These are phyloP conservation scores for Pythium guiyangense DNA, from an alignment of 352 stramenopile genomes.

Conservation along the genomic window DNA sequence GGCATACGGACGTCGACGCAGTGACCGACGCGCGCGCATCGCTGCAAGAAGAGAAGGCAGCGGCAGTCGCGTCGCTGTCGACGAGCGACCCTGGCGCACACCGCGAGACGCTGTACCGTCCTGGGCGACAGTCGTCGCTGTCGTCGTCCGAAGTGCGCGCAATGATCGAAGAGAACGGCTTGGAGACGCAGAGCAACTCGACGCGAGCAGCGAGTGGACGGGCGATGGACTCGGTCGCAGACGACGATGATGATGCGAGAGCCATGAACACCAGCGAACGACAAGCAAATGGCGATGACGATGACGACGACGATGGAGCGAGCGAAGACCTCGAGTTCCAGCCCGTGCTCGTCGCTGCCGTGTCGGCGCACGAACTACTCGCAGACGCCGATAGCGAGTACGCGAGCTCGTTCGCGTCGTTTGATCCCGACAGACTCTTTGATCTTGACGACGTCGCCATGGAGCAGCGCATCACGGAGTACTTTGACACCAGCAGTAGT, in stretches of 20 bases:
- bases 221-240: neutral
- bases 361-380: constrained; percentile 7
- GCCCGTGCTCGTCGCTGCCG: constrained; percentile 15
- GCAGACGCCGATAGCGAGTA: neutral
- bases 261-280: neutral
- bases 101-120: neutral
- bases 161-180: constrained; percentile 9
- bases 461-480: neutral
- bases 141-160: constrained; percentile 22
- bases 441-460: constrained; percentile 21
- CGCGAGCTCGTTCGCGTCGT: constrained; percentile 10
- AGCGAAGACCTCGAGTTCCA: constrained; percentile 40
- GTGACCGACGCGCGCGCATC: neutral
- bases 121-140: constrained; percentile 16
- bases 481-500: constrained; percentile 4
- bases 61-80: neutral
- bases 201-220: neutral
- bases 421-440: constrained; percentile 32
- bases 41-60: neutral
- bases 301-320: constrained; percentile 21
- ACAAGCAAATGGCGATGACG: constrained; percentile 3
- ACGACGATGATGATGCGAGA: neutral
- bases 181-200: neutral
- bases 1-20: neutral
- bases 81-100: neutral